Evolutionary conservation across 2,329 filamentous ascomycete species (phyloP).

Genomic region (Fusarium sp.): DNA sequence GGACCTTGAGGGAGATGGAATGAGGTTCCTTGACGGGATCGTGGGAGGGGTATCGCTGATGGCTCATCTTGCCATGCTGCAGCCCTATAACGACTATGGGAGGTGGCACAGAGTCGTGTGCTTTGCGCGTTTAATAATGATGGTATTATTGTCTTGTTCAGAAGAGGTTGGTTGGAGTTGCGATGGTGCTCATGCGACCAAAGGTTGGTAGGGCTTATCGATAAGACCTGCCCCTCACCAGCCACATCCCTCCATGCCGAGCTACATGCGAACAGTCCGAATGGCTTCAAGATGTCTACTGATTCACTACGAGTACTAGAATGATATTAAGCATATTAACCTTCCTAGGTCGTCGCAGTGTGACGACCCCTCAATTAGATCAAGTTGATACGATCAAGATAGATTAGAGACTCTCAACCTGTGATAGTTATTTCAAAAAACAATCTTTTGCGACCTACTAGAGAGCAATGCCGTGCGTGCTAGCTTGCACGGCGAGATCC

Average conservation of each 20-base stretch:
- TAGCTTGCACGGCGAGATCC: slow-evolving; percentile 25
- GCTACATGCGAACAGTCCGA: not conserved
- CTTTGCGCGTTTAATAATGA: not conserved
- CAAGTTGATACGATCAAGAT: slow-evolving; percentile 22
- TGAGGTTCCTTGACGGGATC: slow-evolving; percentile 76
- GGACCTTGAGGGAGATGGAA: slow-evolving; percentile 78
- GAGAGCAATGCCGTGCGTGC: slow-evolving; percentile 23
- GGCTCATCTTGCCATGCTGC: slow-evolving; percentile 56
- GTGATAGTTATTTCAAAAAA: slow-evolving; percentile 33
- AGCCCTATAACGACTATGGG: not conserved
- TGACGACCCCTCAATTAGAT: slow-evolving; percentile 6
- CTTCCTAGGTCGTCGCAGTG: slow-evolving; percentile 6
- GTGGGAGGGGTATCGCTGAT: slow-evolving; percentile 64
- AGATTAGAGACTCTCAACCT: slow-evolving; percentile 24
- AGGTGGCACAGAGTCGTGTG: not conserved
- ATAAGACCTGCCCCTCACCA: slow-evolving; percentile 26
- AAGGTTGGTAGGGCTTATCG: slow-evolving; percentile 20
- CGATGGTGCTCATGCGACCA: slow-evolving; percentile 14
- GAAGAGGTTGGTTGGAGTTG: slow-evolving; percentile 18
- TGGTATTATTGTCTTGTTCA: slow-evolving; percentile 5
- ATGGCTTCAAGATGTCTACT: not conserved
- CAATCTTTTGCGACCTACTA: slow-evolving; percentile 33
- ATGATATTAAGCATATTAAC: not conserved
- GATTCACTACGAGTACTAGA: slow-evolving; percentile 21
- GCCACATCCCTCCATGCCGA: slow-evolving; percentile 3